Evolutionary conservation across 345 rosid genomes (phyloP).

Genomic region (Gossypium thurberi): DNA sequence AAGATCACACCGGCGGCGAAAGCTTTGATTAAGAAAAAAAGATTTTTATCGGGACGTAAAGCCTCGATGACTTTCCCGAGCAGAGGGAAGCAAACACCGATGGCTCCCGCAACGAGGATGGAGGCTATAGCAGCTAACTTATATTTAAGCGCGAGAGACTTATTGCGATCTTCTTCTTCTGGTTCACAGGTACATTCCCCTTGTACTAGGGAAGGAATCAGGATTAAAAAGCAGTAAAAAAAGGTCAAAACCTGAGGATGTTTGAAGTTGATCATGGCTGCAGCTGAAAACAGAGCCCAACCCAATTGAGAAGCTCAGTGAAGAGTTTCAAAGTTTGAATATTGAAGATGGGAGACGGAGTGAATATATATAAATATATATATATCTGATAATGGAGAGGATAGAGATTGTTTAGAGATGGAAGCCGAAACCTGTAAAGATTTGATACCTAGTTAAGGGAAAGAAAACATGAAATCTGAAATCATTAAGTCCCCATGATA

Average conservation of each 20-base stretch:
- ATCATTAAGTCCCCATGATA: neutral
- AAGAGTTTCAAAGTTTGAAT: slow-evolving; percentile 21
- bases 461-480: too few relatives aligned
- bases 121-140: slow-evolving; percentile 40
- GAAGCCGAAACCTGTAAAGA: too few relatives aligned
- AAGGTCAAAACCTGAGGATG: neutral
- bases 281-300: neutral
- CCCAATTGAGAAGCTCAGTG: neutral
- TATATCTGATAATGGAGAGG: neutral
- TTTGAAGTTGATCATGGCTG: slow-evolving; percentile 1
- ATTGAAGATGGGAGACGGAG: slow-evolving; percentile 22
- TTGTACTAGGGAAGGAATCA: slow-evolving; percentile 10
- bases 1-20: slow-evolving; percentile 57
- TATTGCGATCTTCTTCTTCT: neutral
- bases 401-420: too few relatives aligned
- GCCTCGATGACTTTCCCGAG: slow-evolving; percentile 32
- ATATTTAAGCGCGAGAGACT: slow-evolving; percentile 23
- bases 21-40: slow-evolving; percentile 43
- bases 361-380: neutral
- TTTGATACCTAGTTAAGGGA: too few relatives aligned
- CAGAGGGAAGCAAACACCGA: slow-evolving; percentile 47
- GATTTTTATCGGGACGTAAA: slow-evolving; percentile 35
- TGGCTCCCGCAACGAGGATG: slow-evolving; percentile 41
- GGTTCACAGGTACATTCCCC: slow-evolving; percentile 28
- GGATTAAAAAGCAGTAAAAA: neutral